Evolutionary conservation across 2,329 filamentous ascomycete species (phyloP), one percentile per base, ranked within the genome.

Genomic region (Fusarium gaditjirri): DNA sequence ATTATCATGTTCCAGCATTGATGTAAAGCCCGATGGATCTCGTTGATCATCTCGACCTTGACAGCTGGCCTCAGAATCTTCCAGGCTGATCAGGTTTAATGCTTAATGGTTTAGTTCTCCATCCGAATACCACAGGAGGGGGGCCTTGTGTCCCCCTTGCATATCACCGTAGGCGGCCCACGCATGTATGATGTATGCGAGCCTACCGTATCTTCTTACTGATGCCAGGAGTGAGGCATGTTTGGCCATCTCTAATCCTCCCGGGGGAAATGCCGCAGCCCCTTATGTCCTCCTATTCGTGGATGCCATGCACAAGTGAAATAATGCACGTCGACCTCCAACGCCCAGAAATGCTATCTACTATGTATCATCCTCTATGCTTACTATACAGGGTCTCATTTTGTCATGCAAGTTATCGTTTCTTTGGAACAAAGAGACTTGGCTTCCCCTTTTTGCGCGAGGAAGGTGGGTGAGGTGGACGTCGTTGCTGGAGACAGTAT

Each of bases 381-480:
- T 49, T 55, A 65, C 64, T 58, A 36, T 66, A 63, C 65, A 67
- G 39, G 44, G 46, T 43, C 35, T 64, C 60, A 35, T 47, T 29
- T 49, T 44, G 33, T 55, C 47, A 33, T 43, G 47, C 13, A n/a
- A n/a, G 39, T 53, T 66, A 80, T 27, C 79, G 80, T 57, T 79
- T 82, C 70, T 81, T 81, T 53, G 82, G 80, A 25, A 86, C 84
- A 63, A 86, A 86, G 19, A 84, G 83, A 65, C 84, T 85, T 6
- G 80, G 80, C n/a, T 83, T 79, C 9, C 75, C 74, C 72, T 83
- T 84, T 68, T 84, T 85, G 57, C 80, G 77, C 41, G 79, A 76
- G 21, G 70, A 61, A 4, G 78, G 79, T 41, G 72, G 75, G 12
- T 76, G 73, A 49, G 73, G 58, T 27, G 70, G 63, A 8, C 71